Conservation (phyloP, 2,329 filamentous ascomycete species). For the Verticillium klebahnii region DNA sequence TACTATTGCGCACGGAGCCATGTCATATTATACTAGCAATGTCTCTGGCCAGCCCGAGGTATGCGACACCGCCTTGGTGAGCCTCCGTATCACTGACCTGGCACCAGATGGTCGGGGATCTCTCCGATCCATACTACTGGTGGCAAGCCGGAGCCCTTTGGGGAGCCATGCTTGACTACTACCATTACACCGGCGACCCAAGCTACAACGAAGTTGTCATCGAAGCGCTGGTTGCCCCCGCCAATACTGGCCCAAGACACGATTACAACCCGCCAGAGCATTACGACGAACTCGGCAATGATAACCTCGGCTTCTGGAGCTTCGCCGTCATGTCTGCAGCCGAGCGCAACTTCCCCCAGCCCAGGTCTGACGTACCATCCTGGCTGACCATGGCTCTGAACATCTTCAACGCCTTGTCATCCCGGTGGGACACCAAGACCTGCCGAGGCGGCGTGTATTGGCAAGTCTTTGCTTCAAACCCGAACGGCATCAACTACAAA, state of each 20-base stretch:
- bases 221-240: constrained; percentile 51
- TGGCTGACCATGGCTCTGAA: constrained; percentile 66
- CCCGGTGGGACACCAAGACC: constrained; percentile 62
- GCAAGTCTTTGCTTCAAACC: constrained; percentile 76
- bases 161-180: constrained; percentile 67
- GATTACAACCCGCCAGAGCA: constrained; percentile 58
- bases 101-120: constrained; percentile 50
- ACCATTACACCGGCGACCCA: constrained; percentile 58
- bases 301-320: constrained; percentile 72
- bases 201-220: constrained; percentile 57
- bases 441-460: constrained; percentile 73
- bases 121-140: constrained; percentile 65
- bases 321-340: constrained; percentile 64
- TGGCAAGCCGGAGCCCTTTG: constrained; percentile 63
- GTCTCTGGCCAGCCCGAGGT: constrained; percentile 43
- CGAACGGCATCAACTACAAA: constrained; percentile 75
- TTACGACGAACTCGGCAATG: constrained; percentile 62
- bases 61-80: constrained; percentile 10
- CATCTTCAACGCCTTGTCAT: constrained; percentile 66
- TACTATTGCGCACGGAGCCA: constrained; percentile 41
- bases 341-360: constrained; percentile 62
- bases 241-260: constrained; percentile 49
- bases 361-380: constrained; percentile 48
- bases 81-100: neutral
- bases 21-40: constrained; percentile 50